phyloP scores from a whole-genome alignment of 2,329 filamentous ascomycete genomes.

The Aspergillus aculeatinus region DNA sequence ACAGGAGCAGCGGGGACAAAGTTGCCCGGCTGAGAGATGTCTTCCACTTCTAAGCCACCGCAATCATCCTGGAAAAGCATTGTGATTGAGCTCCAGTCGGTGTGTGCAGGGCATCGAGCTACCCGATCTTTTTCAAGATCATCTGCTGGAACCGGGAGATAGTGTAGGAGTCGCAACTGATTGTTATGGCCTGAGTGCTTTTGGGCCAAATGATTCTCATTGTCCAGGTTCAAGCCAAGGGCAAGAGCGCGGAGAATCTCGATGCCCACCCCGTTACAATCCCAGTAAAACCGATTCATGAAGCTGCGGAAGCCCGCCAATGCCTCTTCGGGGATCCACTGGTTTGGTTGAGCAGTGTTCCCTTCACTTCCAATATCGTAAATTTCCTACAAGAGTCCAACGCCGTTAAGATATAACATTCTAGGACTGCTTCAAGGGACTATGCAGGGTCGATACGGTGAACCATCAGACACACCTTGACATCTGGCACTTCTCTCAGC shows the following conservation, averaged over 20 bases:
- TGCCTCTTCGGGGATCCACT: constrained; percentile 49
- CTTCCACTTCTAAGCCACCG: constrained; percentile 54
- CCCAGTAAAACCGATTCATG: constrained; percentile 52
- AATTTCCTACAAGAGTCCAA: constrained; percentile 43
- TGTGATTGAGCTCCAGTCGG: constrained; percentile 56
- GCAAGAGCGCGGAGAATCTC: constrained; percentile 51
- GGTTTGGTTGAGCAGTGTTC: constrained; percentile 48
- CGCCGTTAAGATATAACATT: not conserved
- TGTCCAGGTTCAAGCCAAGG: constrained; percentile 48
- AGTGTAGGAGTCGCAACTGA: constrained; percentile 62
- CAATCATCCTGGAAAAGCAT: constrained; percentile 56
- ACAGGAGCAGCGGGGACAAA: constrained; percentile 45
- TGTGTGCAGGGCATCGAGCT: constrained; percentile 54
- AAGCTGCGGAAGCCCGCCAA: constrained; percentile 51
- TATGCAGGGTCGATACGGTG: not conserved
- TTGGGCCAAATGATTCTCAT: constrained; percentile 46
- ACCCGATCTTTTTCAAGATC: constrained; percentile 45
- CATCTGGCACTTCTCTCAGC: constrained; percentile 50
- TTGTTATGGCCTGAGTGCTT: constrained; percentile 59
- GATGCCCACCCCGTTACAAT: constrained; percentile 45
- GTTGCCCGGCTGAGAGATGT: constrained; percentile 37
- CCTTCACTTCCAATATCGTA: constrained; percentile 54
- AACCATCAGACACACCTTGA: constrained; percentile 44
- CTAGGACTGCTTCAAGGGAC: not conserved
- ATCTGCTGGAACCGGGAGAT: constrained; percentile 50